Percentiles rank a stretch among this genome's conserved stretches.
Evolutionary conservation across 164 flowering plant genomes (phyloP).

Genomic region (Liquidambar formosana): DNA sequence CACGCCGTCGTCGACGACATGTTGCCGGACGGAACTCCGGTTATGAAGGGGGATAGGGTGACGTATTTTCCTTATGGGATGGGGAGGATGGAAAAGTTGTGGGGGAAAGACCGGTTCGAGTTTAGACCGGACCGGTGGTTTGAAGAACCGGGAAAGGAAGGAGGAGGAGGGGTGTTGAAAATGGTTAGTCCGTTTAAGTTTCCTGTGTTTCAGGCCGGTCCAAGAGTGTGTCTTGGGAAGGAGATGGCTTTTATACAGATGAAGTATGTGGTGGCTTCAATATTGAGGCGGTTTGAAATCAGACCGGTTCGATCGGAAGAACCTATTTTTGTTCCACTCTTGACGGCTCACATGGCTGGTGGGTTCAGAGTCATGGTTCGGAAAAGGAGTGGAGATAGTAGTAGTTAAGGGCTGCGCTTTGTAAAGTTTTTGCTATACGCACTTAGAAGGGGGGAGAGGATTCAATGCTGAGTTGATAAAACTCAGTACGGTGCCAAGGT

Average conservation of each 20-base stretch:
- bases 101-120: constrained; percentile 65
- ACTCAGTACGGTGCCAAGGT: too few species aligned
- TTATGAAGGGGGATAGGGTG: constrained; percentile 54
- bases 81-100: constrained; percentile 75
- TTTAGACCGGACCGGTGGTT: constrained; percentile 75
- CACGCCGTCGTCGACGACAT: constrained; percentile 48
- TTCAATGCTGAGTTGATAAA: too few species aligned
- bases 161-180: constrained; percentile 16
- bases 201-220: constrained; percentile 84
- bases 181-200: constrained; percentile 48
- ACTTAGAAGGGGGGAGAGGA: too few species aligned
- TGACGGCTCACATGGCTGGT: constrained; percentile 78
- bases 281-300: constrained; percentile 50
- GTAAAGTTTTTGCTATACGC: too few species aligned
- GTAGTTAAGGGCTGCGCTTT: too few species aligned
- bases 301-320: constrained; percentile 28
- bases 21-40: constrained; percentile 66
- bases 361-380: constrained; percentile 54
- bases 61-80: constrained; percentile 79
- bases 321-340: constrained; percentile 61
- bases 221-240: constrained; percentile 74
- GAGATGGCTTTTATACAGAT: constrained; percentile 83
- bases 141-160: constrained; percentile 19
- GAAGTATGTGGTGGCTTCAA: constrained; percentile 61
- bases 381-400: constrained; percentile 13